Evolutionary conservation across 805 yeast genomes (phyloP), one percentile per base, ranked within the genome.

Genomic region (Myxozyma mucilagina): DNA sequence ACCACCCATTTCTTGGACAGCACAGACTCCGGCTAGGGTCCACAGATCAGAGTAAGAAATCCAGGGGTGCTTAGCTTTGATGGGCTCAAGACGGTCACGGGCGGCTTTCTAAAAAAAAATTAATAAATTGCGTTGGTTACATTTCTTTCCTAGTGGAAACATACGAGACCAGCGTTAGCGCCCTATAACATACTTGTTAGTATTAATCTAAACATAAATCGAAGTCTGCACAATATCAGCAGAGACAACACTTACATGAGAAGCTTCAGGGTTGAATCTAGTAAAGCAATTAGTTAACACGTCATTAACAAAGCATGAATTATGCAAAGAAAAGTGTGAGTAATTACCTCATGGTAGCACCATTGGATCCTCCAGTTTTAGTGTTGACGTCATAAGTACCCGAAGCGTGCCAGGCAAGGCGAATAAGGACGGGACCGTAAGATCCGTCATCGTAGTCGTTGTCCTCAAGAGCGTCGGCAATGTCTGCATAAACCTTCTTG

Each of bases 361-460:
- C 85, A 69, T 76, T 81, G 48, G 85, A 80, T 7, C 86, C 85
- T 14, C 80, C 79, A 1, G 85, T 73, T 49, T 81, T 78, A 20
- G 77, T 75, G n/a, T 74, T 72, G 66, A 76, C 77, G 69, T 89
- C 90, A 73, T 79, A 90, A 18, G 94, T 88, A 39, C 96, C 96
- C 59, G 89, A 82, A 39, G 87, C 82, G 72, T 90, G 96, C 96
- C 96, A 90, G 32, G 96, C 87, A 57, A 89, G 79, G 69, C 96
- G 83, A 29, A 90, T 84, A 44, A 90, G 76, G 14, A 87, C 84
- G 9, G 96, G 97, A 0, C 92, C 87, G 31, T 86, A 84, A 3
- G 87, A 82, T 5, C 88, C 88, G 70, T 84, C 87, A 68, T 85
- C 89, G 70, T 79, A 82, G 55, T 77, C 85, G 48, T 76, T 74